Evolutionary conservation across 352 stramenopile genomes (phyloP).

Genomic region (Globisporangium nodosum): DNA sequence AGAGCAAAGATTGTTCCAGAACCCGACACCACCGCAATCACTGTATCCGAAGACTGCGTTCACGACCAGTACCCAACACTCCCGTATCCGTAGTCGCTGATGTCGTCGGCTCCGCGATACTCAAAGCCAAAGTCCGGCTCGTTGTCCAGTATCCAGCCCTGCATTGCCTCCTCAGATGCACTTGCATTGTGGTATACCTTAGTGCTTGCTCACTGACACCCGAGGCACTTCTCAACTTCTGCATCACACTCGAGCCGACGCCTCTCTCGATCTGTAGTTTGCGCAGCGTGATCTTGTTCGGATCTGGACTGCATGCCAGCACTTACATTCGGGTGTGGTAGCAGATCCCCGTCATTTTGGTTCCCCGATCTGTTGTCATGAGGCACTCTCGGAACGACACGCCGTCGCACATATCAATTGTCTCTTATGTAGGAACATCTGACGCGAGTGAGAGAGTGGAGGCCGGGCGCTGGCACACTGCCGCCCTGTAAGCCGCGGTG

Average conservation of each 20-base stretch:
- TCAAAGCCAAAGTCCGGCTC: background rate
- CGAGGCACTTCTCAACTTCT: constrained; percentile 7
- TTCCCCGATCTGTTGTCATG: background rate
- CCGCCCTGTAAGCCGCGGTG: constrained; percentile 8
- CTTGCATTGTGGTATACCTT: too few species aligned
- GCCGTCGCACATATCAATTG: constrained; percentile 22
- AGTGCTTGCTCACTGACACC: background rate
- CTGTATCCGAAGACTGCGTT: background rate
- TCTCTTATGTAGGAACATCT: constrained; percentile 15
- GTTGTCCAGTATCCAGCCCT: background rate
- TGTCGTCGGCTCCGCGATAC: background rate
- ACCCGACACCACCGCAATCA: background rate
- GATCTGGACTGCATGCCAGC: constrained; percentile 24
- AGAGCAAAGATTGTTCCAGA: constrained; percentile 6
- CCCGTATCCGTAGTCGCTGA: constrained; percentile 1
- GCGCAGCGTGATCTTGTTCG: constrained; percentile 20
- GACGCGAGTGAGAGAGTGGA: constrained; percentile 3
- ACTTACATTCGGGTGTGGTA: constrained; percentile 31
- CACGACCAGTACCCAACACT: background rate
- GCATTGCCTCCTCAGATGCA: background rate
- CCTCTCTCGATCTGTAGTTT: constrained; percentile 7
- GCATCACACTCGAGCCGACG: constrained; percentile 1
- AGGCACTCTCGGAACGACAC: constrained; percentile 21
- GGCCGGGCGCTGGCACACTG: constrained; percentile 14
- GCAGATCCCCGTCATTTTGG: constrained; percentile 20